A percentile compares a stretch with the other conserved stretches of the same genome.
These are phyloP conservation scores for Cercospora brassicicola DNA, from an alignment of 2,329 filamentous ascomycete species.

Conservation along the genomic window DNA sequence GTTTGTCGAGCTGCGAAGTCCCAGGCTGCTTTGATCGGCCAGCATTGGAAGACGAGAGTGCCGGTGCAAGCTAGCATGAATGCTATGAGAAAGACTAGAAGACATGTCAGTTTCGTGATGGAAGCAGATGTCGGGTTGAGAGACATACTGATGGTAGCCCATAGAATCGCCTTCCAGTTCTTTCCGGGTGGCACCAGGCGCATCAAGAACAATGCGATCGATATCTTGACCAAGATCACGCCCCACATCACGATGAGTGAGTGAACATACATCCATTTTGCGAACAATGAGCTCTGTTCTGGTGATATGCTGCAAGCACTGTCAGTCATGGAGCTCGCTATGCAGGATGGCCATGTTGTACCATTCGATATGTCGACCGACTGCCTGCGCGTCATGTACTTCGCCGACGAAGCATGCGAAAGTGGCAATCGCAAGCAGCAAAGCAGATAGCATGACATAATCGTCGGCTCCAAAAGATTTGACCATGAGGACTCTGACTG, in stretches of 20 bases:
- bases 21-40: conserved; percentile 50
- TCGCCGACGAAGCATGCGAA: conserved; percentile 50
- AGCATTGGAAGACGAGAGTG: conserved; percentile 53
- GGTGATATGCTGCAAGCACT: conserved; percentile 14
- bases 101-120: conserved; percentile 20
- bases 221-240: conserved; percentile 51
- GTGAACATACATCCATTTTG: conserved; percentile 50
- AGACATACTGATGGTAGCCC: conserved; percentile 45
- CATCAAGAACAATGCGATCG: conserved; percentile 50
- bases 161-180: conserved; percentile 46
- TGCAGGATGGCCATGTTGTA: background rate
- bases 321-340: background rate
- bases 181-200: conserved; percentile 45
- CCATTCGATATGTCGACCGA: conserved; percentile 6
- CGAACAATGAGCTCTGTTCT: conserved; percentile 40
- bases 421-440: conserved; percentile 39
- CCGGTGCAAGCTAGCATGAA: conserved; percentile 47
- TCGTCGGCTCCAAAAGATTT: conserved; percentile 54
- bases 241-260: conserved; percentile 51
- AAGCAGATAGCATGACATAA: conserved; percentile 46
- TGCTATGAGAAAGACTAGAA: conserved; percentile 44
- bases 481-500: conserved; percentile 50
- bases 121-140: background rate
- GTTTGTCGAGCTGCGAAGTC: conserved; percentile 38
- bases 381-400: conserved; percentile 39